Conservation (phyloP, 306 rosid species). For the Pyrus communis region DNA sequence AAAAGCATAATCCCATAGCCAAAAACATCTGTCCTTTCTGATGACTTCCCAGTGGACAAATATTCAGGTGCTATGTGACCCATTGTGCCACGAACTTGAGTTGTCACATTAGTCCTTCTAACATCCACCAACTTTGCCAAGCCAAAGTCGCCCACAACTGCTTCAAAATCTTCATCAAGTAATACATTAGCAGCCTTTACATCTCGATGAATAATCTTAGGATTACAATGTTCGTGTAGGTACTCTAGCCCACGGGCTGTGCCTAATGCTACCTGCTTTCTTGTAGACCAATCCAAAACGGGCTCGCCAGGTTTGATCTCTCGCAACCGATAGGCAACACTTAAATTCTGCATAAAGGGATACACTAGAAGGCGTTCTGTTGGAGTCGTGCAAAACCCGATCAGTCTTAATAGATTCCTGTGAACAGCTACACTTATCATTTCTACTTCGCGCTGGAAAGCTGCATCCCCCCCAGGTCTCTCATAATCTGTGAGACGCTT, state of each 20-base stretch:
- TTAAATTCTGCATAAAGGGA: conserved; percentile 95
- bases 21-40: conserved; percentile 97
- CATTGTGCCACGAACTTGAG: conserved; percentile 99
- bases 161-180: conserved; percentile 94
- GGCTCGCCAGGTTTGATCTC: conserved; percentile 81
- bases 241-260: conserved; percentile 97
- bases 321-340: conserved; percentile 89
- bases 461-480: conserved; percentile 97
- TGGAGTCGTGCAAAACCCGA: conserved; percentile 91
- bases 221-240: conserved; percentile 97
- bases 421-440: conserved; percentile 99
- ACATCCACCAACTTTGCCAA: conserved; percentile 97
- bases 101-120: conserved; percentile 86
- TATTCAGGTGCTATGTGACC: conserved; percentile 99
- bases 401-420: conserved; percentile 71
- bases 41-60: conserved; percentile 94
- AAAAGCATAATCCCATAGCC: conserved; percentile 97
- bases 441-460: conserved; percentile 98
- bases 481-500: conserved; percentile 88
- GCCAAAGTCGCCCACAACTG: conserved; percentile 98
- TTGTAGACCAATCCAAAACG: conserved; percentile 77
- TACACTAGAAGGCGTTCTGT: conserved; percentile 91
- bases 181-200: conserved; percentile 99
- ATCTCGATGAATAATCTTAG: conserved; percentile 96
- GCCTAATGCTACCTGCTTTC: conserved; percentile 88